Evolutionary conservation across 2,329 filamentous ascomycete genomes (phyloP), one percentile per base, ranked within the genome.

Genomic region (Remersonia thermophila): DNA sequence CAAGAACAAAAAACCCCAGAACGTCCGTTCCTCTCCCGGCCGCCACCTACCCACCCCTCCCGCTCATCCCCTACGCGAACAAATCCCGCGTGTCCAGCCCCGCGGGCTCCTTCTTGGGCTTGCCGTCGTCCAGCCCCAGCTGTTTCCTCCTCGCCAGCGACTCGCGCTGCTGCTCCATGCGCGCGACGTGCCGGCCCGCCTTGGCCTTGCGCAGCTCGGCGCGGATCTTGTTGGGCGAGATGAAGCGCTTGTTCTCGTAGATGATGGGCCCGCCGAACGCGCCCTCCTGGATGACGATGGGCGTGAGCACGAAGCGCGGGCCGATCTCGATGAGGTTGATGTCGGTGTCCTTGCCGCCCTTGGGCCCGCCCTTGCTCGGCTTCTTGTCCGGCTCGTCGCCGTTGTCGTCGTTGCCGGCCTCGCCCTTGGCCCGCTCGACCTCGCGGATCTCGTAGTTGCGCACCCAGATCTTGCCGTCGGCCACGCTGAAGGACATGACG

Each of bases 181-280:
- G 71, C 38, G 71, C 69, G 47, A 83, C 83, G 63, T 93, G 89
- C 48, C 76, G 76, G 33, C 75, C 72, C 1, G 87, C 84, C 66
- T 84, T 86, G 48, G 72, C 67, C 59, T 75, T 67, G 49, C 84
- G 70, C 48, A 93, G 59, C 45, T 96, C 91, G 28, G 84, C 69
- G 47, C 91, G 72, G 45, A 96, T 76, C 62, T 95, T 84, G 72
- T 98, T 98, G 8, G 91, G 91, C 48, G 82, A 91, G 36, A 98
- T 83, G 52, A 94, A 98, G 58, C 94, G 81, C 69, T 85, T 91
- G 66, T 96, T 96, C 67, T 96, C 85, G 63, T 93, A 98, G 54
- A 98, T 93, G 46, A 96, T 85, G 3, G 91, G 89, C 0, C 91
- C 91, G 36, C 89, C 89, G 50, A 98, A 96, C 42, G 83, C 87